A percentile compares a stretch with the other conserved stretches of the same genome.
Conservation (phyloP, 768 basidiomycete genomes). For the Suillus weaverae region DNA sequence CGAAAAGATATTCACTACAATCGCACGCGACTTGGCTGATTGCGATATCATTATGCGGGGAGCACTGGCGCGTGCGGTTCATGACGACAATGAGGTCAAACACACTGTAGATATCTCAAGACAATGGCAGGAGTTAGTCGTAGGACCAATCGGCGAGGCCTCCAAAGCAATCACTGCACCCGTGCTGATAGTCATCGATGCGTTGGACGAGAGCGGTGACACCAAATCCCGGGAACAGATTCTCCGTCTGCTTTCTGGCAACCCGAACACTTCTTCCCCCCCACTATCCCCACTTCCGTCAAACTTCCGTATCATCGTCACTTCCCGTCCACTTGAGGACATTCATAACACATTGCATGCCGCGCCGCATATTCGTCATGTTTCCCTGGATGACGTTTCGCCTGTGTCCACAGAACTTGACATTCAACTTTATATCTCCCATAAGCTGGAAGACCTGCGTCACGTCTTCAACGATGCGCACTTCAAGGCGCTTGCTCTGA, state of each 20-base stretch:
- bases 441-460: background rate
- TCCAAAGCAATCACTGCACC: constrained; percentile 14
- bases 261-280: background rate
- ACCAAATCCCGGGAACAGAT: constrained; percentile 9
- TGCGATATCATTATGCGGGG: constrained; percentile 1
- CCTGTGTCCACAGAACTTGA: background rate
- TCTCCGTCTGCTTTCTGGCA: constrained; percentile 10
- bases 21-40: background rate
- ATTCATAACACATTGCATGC: constrained; percentile 10
- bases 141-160: constrained; percentile 10
- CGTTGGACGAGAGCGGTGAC: constrained; percentile 19
- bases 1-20: constrained; percentile 4
- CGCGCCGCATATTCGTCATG: background rate
- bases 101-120: background rate
- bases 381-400: constrained; percentile 4
- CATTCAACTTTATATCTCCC: constrained; percentile 5
- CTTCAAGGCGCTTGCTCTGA: background rate
- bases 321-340: constrained; percentile 11
- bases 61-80: background rate
- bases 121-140: constrained; percentile 22
- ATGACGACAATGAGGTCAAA: background rate
- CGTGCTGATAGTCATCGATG: constrained; percentile 26
- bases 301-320: constrained; percentile 18
- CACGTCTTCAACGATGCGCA: background rate
- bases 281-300: background rate